Evolutionary conservation across 768 basidiomycete species (phyloP), one percentile per base, ranked within the genome.

Genomic region (Lactarius deliciosus): DNA sequence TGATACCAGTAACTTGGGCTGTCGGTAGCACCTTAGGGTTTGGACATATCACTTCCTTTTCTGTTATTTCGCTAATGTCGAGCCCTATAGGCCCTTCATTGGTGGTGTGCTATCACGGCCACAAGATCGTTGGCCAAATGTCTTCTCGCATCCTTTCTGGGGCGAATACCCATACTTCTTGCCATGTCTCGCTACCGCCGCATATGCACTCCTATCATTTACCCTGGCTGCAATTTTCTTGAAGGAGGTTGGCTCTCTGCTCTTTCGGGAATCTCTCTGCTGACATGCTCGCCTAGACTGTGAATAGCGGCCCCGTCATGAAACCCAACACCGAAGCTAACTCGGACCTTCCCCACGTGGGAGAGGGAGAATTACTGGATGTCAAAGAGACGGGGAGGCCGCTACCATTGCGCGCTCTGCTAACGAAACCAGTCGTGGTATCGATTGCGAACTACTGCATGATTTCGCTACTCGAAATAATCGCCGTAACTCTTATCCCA

Each of bases 381-480:
- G 45, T 15, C 3, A 57, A 50, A 2, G 43, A 60, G 16, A 8
- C 25, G 5, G 30, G 41, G 56, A 45, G 30, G 40, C 73, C 75
- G 0, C 13, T 69, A 16, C 55, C 76, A 0, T 77, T 87, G 64
- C 77, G 77, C 11, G 68, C 71, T 34, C 70, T 81, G 28, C 62
- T 76, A 50, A 74, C 69, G 11, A 67, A 58, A 34, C 74, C 77
- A 16, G 77, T 85, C 60, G 65, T 80, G 57, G 72, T 84, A 55
- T 76, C 81, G 25, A 72, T 82, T 28, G 66, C 71, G 62, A 84
- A 81, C 67, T 83, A 83, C 70, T 77, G 74, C 55, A 69, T 72
- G 6, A 74, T 84, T 16, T 76, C 76, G 8, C 77, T 86, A 18
- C 69, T 80, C 8, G 81, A 82, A 28, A 78, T 80, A 34, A 72